phyloP scores from a whole-genome alignment of 1,139 yeast genomes.

The Saccharomyces hybrid region DNA sequence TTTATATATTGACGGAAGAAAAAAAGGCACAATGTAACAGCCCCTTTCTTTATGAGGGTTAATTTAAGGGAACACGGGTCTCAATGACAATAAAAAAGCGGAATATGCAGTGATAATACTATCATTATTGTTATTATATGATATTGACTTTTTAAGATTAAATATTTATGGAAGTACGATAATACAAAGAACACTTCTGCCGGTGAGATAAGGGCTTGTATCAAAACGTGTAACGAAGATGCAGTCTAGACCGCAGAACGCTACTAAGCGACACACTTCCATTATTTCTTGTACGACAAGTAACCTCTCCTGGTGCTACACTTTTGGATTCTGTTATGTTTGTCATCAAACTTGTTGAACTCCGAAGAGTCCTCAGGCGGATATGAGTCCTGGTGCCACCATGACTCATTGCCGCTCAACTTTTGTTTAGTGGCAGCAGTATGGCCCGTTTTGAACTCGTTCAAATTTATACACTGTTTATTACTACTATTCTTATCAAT shows the following conservation, averaged over 20 bases:
- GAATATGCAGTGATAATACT: not conserved
- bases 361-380: slow-evolving; percentile 10
- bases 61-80: not conserved
- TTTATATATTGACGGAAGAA: not conserved
- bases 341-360: slow-evolving; percentile 13
- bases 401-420: not conserved
- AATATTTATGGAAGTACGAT: not conserved
- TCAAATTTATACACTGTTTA: not conserved
- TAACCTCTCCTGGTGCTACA: slow-evolving; percentile 10
- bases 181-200: not conserved
- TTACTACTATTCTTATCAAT: slow-evolving; percentile 1
- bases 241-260: not conserved
- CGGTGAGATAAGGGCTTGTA: not conserved
- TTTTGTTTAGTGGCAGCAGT: not conserved
- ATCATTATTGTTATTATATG: not conserved
- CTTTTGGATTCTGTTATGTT: slow-evolving; percentile 11
- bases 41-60: not conserved
- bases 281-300: not conserved
- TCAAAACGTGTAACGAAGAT: not conserved
- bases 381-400: slow-evolving; percentile 1
- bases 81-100: not conserved
- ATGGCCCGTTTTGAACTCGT: not conserved
- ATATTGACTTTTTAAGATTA: not conserved
- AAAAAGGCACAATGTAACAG: not conserved
- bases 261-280: not conserved